Conservation (phyloP, 495 filamentous ascomycete species). For the Podospora tetraspora region DNA sequence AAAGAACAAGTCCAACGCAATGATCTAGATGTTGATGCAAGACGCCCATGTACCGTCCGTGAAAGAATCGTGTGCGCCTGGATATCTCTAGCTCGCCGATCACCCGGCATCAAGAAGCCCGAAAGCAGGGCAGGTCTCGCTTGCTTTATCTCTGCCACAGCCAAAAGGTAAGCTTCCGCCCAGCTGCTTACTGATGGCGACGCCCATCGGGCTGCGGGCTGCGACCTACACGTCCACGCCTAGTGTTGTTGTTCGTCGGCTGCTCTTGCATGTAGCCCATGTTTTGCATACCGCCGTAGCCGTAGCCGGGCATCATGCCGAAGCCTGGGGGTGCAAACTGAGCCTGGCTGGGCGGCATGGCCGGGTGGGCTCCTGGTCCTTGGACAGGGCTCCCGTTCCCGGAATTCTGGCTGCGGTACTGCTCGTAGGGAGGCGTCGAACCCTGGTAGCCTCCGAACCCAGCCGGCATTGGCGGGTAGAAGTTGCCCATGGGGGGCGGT, state of each 20-base stretch:
- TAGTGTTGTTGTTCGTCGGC: conserved; percentile 39
- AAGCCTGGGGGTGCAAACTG: conserved; percentile 45
- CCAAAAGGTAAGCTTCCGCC: conserved; percentile 14
- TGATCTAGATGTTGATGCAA: not conserved
- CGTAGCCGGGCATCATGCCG: conserved; percentile 44
- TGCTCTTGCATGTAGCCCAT: conserved; percentile 46
- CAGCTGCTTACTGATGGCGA: conserved; percentile 5
- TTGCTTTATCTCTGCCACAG: conserved; percentile 14
- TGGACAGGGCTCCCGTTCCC: conserved; percentile 46
- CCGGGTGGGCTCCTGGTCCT: conserved; percentile 29
- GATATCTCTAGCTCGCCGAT: not conserved
- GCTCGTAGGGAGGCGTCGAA: conserved; percentile 41
- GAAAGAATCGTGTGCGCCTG: not conserved
- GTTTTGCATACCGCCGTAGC: conserved; percentile 41
- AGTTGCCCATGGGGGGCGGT: conserved; percentile 46
- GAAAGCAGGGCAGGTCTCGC: not conserved
- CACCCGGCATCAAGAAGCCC: not conserved
- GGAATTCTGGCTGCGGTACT: conserved; percentile 42
- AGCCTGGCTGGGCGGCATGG: conserved; percentile 27
- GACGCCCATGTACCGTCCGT: not conserved
- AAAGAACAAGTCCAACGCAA: not conserved
- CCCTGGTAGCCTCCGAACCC: conserved; percentile 45
- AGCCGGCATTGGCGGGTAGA: conserved; percentile 44
- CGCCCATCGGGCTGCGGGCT: conserved; percentile 29
- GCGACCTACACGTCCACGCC: conserved; percentile 50